Conservation (phyloP, 1,284 basidiomycete genomes). For the Apiotrichum laibachii region DNA sequence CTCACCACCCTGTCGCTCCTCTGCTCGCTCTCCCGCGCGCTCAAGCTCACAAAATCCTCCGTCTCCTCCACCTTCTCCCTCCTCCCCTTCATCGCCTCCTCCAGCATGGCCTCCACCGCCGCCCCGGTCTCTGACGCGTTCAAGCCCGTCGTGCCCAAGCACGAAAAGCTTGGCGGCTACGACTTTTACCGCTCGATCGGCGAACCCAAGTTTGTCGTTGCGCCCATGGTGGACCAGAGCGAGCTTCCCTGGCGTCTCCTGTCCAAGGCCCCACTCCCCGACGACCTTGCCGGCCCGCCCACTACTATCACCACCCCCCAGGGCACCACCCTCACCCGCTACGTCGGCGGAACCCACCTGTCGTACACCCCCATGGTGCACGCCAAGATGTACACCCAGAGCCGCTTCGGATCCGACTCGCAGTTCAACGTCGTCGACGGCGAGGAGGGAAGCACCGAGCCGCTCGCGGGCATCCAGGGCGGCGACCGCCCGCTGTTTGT, state of each 20-base stretch:
- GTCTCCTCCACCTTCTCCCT: no score
- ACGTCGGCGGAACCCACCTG: slow-evolving; percentile 59
- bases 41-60: no score
- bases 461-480: slow-evolving; percentile 44
- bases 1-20: no score
- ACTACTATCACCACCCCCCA: slow-evolving; percentile 19
- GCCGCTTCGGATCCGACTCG: slow-evolving; percentile 52
- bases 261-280: slow-evolving; percentile 73
- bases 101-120: neutral
- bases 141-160: slow-evolving; percentile 9
- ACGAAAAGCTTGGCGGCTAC: slow-evolving; percentile 67
- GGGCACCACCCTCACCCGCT: slow-evolving; percentile 19
- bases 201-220: slow-evolving; percentile 82
- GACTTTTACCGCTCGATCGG: slow-evolving; percentile 80
- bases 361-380: slow-evolving; percentile 98
- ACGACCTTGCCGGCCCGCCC: slow-evolving; percentile 27
- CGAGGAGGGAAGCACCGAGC: slow-evolving; percentile 48
- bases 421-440: slow-evolving; percentile 66
- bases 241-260: slow-evolving; percentile 90
- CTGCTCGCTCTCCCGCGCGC: no score
- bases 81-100: neutral
- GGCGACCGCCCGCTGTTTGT: slow-evolving; percentile 81
- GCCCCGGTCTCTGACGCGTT: neutral
- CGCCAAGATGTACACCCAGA: slow-evolving; percentile 74
- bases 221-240: slow-evolving; percentile 97